These are phyloP conservation scores for Cladophialophora chaetospira DNA, from an alignment of 2,329 filamentous ascomycete genomes.

Conservation along the genomic window DNA sequence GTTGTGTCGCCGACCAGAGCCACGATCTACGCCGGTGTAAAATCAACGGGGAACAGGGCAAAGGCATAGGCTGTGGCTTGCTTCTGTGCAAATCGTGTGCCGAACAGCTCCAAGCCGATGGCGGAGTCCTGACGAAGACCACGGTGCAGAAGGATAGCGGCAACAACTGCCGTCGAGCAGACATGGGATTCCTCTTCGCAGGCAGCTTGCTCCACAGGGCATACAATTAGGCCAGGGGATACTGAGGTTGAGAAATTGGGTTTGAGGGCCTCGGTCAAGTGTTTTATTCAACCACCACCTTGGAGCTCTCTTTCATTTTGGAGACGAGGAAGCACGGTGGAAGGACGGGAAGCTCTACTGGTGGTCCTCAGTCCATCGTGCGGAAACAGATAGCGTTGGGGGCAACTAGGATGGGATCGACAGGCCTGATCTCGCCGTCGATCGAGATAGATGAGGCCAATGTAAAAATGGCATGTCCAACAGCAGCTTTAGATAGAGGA, in stretches of 20 bases:
- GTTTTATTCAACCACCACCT: neutral
- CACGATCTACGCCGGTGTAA: constrained; percentile 10
- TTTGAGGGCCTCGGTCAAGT: neutral
- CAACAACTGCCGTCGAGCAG: constrained; percentile 13
- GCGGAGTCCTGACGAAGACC: constrained; percentile 8
- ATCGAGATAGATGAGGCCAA: too few relatives aligned
- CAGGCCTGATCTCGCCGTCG: too few relatives aligned
- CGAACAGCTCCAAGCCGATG: neutral
- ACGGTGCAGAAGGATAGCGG: neutral
- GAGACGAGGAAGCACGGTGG: too few relatives aligned
- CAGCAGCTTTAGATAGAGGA: too few relatives aligned
- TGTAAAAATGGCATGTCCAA: too few relatives aligned
- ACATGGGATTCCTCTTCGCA: constrained; percentile 28
- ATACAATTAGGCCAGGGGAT: neutral
- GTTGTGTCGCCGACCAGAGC: constrained; percentile 26
- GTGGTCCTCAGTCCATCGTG: too few relatives aligned
- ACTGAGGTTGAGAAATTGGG: neutral
- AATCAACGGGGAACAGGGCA: constrained; percentile 11
- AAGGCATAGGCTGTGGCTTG: constrained; percentile 27
- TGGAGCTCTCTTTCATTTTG: too few relatives aligned
- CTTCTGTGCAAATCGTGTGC: constrained; percentile 25
- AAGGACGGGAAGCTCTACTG: too few relatives aligned
- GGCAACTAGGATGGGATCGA: too few relatives aligned
- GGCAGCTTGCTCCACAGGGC: constrained; percentile 25
- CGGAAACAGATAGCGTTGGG: too few relatives aligned